A percentile compares a stretch with the other conserved stretches of the same genome.
Conservation (phyloP, 192 early-diverging fungal genomes). For the Gamsiella multidivaricata region DNA sequence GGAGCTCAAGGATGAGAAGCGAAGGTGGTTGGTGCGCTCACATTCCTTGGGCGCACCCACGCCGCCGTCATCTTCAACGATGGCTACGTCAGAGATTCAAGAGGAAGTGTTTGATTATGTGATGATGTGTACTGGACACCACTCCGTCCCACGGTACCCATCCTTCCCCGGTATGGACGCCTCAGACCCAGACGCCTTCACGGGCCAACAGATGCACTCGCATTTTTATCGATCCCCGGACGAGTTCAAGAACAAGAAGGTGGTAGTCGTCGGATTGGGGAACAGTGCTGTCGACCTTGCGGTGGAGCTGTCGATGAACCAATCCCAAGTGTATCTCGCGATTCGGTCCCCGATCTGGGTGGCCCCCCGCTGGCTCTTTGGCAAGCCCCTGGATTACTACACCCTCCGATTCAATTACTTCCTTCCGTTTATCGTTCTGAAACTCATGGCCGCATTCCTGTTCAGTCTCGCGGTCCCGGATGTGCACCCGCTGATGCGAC, state of each 20-base stretch:
- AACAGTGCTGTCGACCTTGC: conserved; percentile 70
- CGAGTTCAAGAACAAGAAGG: conserved; percentile 61
- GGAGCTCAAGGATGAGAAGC: conserved; percentile 53
- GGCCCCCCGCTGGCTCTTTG: conserved; percentile 56
- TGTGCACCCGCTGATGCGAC: conserved; percentile 54
- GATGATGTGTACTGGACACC: conserved; percentile 71
- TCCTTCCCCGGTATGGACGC: conserved; percentile 62
- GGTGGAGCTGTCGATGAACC: conserved; percentile 64
- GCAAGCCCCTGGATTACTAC: conserved; percentile 61
- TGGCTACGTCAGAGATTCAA: conserved; percentile 17
- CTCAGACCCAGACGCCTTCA: conserved; percentile 37
- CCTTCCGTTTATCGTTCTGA: conserved; percentile 53
- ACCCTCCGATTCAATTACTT: conserved; percentile 50
- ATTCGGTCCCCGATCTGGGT: conserved; percentile 54
- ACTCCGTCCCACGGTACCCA: conserved; percentile 64
- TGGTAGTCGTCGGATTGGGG: conserved; percentile 68
- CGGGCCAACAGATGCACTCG: conserved; percentile 65
- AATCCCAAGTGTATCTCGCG: conserved; percentile 65
- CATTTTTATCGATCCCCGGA: conserved; percentile 67
- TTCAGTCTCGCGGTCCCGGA: not conserved
- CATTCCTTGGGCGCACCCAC: conserved; percentile 8
- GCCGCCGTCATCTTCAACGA: too few species aligned
- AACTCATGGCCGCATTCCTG: conserved; percentile 15
- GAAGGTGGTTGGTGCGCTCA: conserved; percentile 55
- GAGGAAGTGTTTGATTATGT: conserved; percentile 71